Evolutionary conservation across 768 basidiomycete genomes (phyloP).

Genomic region (Scleroderma citrinum): DNA sequence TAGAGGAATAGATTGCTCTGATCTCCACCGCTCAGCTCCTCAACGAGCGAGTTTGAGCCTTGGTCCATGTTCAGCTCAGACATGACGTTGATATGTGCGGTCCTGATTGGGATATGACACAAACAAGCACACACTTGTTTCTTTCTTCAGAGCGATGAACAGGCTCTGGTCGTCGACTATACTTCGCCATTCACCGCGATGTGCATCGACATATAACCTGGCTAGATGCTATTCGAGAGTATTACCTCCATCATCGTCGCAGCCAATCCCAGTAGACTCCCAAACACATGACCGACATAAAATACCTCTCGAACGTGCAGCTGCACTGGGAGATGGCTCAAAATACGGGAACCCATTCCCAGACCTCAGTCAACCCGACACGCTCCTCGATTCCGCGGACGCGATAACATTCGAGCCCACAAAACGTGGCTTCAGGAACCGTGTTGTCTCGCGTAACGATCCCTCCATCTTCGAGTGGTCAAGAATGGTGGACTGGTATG

Average conservation of each 20-base stretch:
- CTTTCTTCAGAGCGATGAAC: conserved; percentile 17
- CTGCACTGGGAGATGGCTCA: not conserved
- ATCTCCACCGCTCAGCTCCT: conserved; percentile 43
- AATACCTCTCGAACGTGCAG: conserved; percentile 10
- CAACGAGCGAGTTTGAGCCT: conserved; percentile 37
- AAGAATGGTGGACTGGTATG: conserved; percentile 19
- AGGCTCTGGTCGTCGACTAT: conserved; percentile 9
- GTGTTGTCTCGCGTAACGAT: conserved; percentile 65
- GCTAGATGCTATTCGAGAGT: not conserved
- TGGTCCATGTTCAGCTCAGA: conserved; percentile 11
- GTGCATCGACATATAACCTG: conserved; percentile 1
- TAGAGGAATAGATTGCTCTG: conserved; percentile 49
- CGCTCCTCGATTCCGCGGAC: conserved; percentile 57
- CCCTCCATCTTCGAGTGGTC: conserved; percentile 50
- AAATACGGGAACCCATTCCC: conserved; percentile 33
- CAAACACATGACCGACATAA: not conserved
- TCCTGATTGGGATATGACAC: conserved; percentile 13
- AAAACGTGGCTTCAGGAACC: conserved; percentile 47
- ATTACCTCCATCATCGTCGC: not conserved
- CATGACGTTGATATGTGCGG: not conserved
- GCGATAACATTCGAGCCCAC: conserved; percentile 48
- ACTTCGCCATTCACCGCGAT: conserved; percentile 8
- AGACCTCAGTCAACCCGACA: conserved; percentile 57
- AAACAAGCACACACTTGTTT: conserved; percentile 11
- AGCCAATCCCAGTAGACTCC: not conserved